Conservation (phyloP, 352 stramenopile genomes). For the Phytophthora idaei region DNA sequence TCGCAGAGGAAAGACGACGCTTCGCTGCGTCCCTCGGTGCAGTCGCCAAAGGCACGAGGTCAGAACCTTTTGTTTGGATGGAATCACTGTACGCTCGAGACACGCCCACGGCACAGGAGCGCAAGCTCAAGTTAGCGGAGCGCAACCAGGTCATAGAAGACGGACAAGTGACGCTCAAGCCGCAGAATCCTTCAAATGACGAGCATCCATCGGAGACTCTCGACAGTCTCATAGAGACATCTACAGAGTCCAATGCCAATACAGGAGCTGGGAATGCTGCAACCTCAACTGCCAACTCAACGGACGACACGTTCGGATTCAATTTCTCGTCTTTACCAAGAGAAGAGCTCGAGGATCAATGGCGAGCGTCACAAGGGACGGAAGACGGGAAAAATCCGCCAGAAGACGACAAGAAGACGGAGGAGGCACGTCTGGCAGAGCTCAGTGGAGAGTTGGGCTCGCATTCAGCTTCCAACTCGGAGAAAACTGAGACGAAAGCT, state of each 20-base stretch:
- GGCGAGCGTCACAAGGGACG: constrained; percentile 4
- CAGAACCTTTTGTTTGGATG: constrained; percentile 24
- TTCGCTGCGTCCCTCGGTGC: constrained; percentile 21
- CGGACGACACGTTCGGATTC: constrained; percentile 36
- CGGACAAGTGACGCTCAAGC: constrained; percentile 14
- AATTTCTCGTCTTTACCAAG: constrained; percentile 23
- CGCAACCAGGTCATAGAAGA: constrained; percentile 13
- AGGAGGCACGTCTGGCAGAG: constrained; percentile 33
- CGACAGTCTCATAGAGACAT: constrained; percentile 18
- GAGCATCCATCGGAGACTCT: constrained; percentile 9
- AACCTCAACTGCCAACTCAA: constrained; percentile 5
- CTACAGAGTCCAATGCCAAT: constrained; percentile 7
- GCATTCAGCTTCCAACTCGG: neutral
- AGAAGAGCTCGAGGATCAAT: constrained; percentile 26
- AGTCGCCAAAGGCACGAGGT: constrained; percentile 23
- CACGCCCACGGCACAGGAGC: constrained; percentile 32
- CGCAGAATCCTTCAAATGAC: neutral
- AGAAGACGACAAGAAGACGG: constrained; percentile 13
- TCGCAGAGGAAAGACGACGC: constrained; percentile 21
- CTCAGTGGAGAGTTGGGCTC: constrained; percentile 13
- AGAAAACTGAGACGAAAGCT: constrained; percentile 20
- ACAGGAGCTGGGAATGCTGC: neutral
- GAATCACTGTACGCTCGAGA: constrained; percentile 44
- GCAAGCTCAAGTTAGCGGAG: constrained; percentile 22
- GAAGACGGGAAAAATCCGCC: constrained; percentile 12